A percentile compares a stretch with the other conserved stretches of the same genome.
Evolutionary conservation across 208 protist species (phyloP).

Genomic region (Leishmania arabica): DNA sequence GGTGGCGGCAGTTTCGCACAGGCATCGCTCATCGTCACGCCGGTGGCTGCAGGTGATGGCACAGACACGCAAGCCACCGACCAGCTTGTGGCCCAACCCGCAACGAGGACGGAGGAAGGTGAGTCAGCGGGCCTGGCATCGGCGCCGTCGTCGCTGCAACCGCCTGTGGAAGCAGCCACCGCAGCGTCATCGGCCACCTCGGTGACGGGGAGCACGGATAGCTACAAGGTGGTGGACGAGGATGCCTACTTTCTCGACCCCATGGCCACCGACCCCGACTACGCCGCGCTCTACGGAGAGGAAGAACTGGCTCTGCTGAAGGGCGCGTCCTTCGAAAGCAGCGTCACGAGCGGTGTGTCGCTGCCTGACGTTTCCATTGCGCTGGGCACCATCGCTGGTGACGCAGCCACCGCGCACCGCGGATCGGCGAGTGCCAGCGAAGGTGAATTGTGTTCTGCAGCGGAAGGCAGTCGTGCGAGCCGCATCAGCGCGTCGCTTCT

Average conservation of each 20-base stretch:
- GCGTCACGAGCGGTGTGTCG: slow-evolving; percentile 38
- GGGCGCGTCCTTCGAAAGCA: slow-evolving; percentile 40
- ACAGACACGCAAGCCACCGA: neutral
- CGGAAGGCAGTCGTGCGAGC: neutral
- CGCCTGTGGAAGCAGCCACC: neutral
- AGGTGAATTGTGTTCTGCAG: neutral
- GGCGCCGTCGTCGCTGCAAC: neutral
- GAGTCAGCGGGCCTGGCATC: neutral
- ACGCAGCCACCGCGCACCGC: neutral
- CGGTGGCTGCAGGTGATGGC: neutral
- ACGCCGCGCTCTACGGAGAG: slow-evolving; percentile 27
- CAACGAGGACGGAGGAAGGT: neutral
- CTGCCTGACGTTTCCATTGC: neutral
- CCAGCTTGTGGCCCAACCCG: neutral
- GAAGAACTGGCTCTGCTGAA: slow-evolving; percentile 27
- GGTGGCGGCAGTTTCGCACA: neutral
- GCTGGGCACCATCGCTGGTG: neutral
- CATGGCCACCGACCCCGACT: slow-evolving; percentile 36
- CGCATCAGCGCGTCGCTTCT: neutral
- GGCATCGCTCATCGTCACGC: neutral
- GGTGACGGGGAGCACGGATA: slow-evolving; percentile 21
- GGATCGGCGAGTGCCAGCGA: neutral
- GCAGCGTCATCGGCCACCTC: slow-evolving; percentile 17
- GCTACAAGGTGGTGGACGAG: slow-evolving; percentile 40
- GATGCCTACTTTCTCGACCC: slow-evolving; percentile 53